These are phyloP conservation scores for Nicotiana tomentosiformis DNA, from an alignment of 257 asterid genomes.

Conservation along the genomic window DNA sequence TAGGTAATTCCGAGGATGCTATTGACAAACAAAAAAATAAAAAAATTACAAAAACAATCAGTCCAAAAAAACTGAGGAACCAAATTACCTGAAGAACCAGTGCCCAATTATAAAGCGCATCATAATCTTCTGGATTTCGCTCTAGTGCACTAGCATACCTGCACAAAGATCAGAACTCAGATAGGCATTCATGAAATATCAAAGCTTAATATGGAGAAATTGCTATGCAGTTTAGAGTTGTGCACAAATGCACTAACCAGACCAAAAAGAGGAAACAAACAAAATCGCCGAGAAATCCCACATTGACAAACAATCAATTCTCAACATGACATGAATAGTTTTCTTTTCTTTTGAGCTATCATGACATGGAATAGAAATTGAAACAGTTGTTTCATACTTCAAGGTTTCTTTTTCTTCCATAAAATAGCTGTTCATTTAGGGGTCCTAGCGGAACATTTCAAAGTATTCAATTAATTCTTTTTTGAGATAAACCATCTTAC, in stretches of 20 bases:
- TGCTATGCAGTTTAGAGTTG: conserved; percentile 3
- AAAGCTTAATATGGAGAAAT: neutral
- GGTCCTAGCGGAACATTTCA: neutral
- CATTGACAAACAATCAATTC: conserved; percentile 5
- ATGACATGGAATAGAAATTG: neutral
- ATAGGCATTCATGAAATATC: conserved; percentile 15
- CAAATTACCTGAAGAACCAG: conserved; percentile 84
- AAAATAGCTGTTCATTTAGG: neutral
- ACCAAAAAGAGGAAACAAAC: neutral
- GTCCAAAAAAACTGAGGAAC: neutral
- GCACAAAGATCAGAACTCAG: conserved; percentile 23
- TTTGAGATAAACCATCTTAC: neutral
- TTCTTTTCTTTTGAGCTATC: neutral
- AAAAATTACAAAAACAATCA: neutral
- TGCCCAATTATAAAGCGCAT: conserved; percentile 98
- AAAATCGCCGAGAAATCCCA: neutral
- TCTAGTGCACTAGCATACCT: conserved; percentile 91
- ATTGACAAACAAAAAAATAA: neutral
- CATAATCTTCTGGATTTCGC: conserved; percentile 90
- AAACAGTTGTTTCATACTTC: neutral
- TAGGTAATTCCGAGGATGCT: neutral
- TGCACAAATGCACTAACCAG: neutral
- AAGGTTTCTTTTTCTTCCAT: neutral
- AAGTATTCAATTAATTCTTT: neutral
- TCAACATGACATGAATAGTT: neutral